Percentiles rank a stretch among this genome's conserved stretches.
Evolutionary conservation across 306 rosid genomes (phyloP).

Genomic region (Castanea sativa): DNA sequence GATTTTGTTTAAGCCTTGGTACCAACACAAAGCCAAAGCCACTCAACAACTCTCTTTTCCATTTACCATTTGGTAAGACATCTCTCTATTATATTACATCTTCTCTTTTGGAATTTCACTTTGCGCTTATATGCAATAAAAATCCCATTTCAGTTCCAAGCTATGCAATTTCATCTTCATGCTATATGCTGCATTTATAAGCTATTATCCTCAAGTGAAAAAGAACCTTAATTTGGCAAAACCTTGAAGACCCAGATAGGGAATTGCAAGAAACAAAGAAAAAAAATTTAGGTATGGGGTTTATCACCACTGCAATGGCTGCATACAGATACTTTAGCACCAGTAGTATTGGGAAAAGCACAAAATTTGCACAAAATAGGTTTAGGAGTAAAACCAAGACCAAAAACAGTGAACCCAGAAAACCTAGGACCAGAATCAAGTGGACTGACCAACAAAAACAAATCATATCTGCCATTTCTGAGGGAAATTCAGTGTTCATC

Average conservation of each 20-base stretch:
- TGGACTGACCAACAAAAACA: constrained; percentile 51
- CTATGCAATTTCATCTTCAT: neutral
- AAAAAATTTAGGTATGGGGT: neutral
- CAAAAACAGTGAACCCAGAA: constrained; percentile 1
- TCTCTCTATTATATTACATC: too few species aligned
- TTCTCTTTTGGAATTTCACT: too few species aligned
- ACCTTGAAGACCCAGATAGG: constrained; percentile 5
- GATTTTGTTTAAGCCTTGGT: too few species aligned
- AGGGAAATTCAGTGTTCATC: constrained; percentile 45
- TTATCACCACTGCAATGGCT: constrained; percentile 11
- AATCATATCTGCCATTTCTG: constrained; percentile 31
- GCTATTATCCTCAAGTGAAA: neutral
- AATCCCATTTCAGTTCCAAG: neutral
- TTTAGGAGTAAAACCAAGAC: neutral
- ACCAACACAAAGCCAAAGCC: too few species aligned
- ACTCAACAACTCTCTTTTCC: too few species aligned
- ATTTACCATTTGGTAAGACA: too few species aligned
- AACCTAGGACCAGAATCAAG: constrained; percentile 6
- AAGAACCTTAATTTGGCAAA: neutral
- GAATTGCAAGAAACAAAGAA: neutral
- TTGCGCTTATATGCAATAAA: neutral
- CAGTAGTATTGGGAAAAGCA: constrained; percentile 4
- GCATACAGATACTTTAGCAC: constrained; percentile 32
- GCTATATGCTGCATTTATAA: too few species aligned
- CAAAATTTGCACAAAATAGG: neutral